phyloP scores from a whole-genome alignment of 1,284 basidiomycete genomes.

The Lentinula novae-zelandiae region DNA sequence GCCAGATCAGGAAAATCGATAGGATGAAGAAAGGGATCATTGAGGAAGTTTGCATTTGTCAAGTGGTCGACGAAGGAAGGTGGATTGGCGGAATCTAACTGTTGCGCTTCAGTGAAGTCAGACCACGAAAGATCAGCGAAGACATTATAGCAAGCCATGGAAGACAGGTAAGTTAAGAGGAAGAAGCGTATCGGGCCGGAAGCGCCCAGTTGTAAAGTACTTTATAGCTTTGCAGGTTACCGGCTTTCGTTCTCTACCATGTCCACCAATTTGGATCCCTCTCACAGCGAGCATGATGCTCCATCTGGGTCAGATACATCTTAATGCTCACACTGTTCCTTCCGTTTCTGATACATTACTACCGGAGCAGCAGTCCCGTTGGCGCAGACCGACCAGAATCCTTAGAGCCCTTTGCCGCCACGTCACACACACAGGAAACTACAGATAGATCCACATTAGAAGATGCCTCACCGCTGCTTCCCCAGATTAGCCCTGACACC shows the following conservation, averaged over 20 bases:
- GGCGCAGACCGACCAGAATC: not conserved
- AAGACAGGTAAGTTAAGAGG: not conserved
- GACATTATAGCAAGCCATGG: not conserved
- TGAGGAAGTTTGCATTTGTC: not conserved
- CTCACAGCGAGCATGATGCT: constrained; percentile 3
- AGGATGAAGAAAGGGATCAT: not conserved
- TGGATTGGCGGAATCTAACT: not conserved
- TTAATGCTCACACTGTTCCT: not conserved
- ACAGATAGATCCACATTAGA: not conserved
- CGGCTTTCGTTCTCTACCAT: not conserved
- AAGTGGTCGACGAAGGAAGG: not conserved
- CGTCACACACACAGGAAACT: not conserved
- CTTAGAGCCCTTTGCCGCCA: not conserved
- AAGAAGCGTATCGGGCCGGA: not conserved
- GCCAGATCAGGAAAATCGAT: not conserved
- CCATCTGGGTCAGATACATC: not conserved
- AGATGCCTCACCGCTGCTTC: constrained; percentile 32
- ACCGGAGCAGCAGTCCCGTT: not conserved
- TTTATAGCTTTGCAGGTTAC: not conserved
- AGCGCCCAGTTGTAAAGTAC: not conserved
- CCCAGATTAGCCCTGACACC: constrained; percentile 48
- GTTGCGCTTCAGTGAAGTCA: not conserved
- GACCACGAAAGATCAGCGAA: not conserved
- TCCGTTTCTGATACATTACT: not conserved
- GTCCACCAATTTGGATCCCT: not conserved